Percentiles rank a stretch among this genome's conserved stretches.
Evolutionary conservation across 2,329 filamentous ascomycete genomes (phyloP).

Genomic region (Fusarium pininemorale): DNA sequence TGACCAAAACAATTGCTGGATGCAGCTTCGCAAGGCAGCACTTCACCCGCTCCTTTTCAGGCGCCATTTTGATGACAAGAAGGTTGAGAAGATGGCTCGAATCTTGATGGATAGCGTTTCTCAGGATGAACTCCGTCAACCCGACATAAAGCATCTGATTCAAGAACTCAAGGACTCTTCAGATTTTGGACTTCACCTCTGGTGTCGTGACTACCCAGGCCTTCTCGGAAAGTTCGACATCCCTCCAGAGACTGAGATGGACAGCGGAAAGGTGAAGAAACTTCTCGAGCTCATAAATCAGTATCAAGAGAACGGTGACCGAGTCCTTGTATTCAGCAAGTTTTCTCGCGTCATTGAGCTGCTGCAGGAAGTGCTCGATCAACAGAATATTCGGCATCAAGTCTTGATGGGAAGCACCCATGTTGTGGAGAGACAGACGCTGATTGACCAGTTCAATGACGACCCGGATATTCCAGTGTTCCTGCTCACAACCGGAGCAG

Average conservation of each 20-base stretch:
- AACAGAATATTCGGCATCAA: constrained; percentile 77
- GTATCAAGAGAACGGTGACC: constrained; percentile 83
- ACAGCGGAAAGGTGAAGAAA: constrained; percentile 85
- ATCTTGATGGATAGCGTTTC: constrained; percentile 77
- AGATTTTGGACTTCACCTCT: constrained; percentile 72
- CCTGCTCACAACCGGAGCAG: constrained; percentile 90
- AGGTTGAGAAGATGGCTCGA: constrained; percentile 79
- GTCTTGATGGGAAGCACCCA: constrained; percentile 87
- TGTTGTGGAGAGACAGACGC: constrained; percentile 82
- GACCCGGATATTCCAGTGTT: constrained; percentile 86
- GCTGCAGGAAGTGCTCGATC: constrained; percentile 81
- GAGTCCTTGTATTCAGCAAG: constrained; percentile 90
- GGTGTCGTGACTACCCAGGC: constrained; percentile 66
- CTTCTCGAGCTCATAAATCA: constrained; percentile 77
- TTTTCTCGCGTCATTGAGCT: constrained; percentile 94
- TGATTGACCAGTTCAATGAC: constrained; percentile 87
- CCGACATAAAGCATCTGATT: constrained; percentile 61
- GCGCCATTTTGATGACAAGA: constrained; percentile 78
- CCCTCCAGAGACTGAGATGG: constrained; percentile 61
- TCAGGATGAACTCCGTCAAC: constrained; percentile 62
- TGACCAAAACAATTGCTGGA: constrained; percentile 77
- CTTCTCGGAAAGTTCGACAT: constrained; percentile 65
- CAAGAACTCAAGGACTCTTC: constrained; percentile 67
- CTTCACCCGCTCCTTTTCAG: constrained; percentile 92
- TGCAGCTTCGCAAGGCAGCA: constrained; percentile 90